phyloP scores from a whole-genome alignment of 495 filamentous ascomycete species.

The Sporormia fimetaria region DNA sequence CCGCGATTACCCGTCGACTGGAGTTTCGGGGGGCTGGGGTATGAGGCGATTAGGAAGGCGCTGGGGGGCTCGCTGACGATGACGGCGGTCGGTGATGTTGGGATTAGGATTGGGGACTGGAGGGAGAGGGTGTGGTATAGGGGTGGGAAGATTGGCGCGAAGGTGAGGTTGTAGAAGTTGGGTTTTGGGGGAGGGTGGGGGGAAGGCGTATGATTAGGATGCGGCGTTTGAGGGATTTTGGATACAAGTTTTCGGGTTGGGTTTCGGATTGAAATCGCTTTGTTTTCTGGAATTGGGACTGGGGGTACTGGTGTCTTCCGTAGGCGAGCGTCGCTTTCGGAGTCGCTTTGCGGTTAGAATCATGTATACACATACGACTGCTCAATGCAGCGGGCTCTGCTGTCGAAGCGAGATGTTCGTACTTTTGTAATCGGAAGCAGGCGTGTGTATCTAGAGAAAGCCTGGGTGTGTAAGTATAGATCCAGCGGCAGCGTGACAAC shows the following conservation, averaged over 20 bases:
- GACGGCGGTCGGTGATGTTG: slow-evolving; percentile 63
- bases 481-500: too few relatives aligned
- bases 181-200: neutral
- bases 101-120: slow-evolving; percentile 61
- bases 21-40: slow-evolving; percentile 65
- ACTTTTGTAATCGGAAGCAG: too few relatives aligned
- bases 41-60: slow-evolving; percentile 67
- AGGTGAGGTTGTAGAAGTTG: slow-evolving; percentile 45
- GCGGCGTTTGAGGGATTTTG: neutral
- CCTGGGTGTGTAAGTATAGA: too few relatives aligned
- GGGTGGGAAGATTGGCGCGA: slow-evolving; percentile 64
- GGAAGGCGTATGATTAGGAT: neutral
- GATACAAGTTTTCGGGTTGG: neutral
- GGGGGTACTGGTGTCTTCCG: too few relatives aligned
- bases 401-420: too few relatives aligned
- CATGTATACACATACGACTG: too few relatives aligned
- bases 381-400: too few relatives aligned
- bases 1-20: slow-evolving; percentile 74
- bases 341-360: too few relatives aligned
- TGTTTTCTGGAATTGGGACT: neutral
- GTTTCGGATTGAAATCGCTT: neutral
- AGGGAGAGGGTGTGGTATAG: slow-evolving; percentile 55
- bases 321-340: too few relatives aligned
- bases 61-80: slow-evolving; percentile 71
- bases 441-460: too few relatives aligned